Evolutionary conservation across 2,329 filamentous ascomycete species (phyloP).

Genomic region (Aureobasidium subglaciale): DNA sequence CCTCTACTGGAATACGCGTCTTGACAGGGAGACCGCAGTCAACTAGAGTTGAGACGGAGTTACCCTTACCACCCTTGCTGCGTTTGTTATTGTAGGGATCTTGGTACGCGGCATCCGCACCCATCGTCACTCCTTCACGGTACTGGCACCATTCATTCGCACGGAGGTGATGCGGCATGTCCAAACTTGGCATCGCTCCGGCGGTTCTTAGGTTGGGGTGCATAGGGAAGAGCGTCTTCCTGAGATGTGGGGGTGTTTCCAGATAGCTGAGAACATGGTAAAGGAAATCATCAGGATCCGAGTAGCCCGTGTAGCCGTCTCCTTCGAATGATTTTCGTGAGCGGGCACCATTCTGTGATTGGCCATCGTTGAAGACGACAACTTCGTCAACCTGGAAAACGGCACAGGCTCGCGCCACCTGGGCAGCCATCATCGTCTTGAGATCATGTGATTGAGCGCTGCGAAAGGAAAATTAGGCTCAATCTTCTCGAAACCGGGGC

Average conservation of each 20-base stretch:
- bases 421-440: conserved; percentile 64
- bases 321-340: conserved; percentile 29
- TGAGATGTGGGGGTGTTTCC: conserved; percentile 77
- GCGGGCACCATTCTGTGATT: conserved; percentile 25
- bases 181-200: conserved; percentile 66
- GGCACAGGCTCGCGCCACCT: conserved; percentile 71
- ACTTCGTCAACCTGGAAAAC: conserved; percentile 83
- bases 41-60: conserved; percentile 32
- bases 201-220: conserved; percentile 71
- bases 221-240: conserved; percentile 65
- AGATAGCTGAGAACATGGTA: conserved; percentile 73
- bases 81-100: conserved; percentile 37
- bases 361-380: conserved; percentile 71
- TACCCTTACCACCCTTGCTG: conserved; percentile 27
- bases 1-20: conserved; percentile 49
- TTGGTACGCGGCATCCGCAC: conserved; percentile 12
- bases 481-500: neutral
- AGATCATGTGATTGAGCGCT: conserved; percentile 68
- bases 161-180: conserved; percentile 78
- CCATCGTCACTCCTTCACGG: conserved; percentile 65
- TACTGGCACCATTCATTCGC: conserved; percentile 71
- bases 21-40: conserved; percentile 44
- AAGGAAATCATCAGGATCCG: conserved; percentile 73
- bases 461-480: neutral
- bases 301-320: conserved; percentile 56